Base-by-base conservation (phyloP, 2,329 filamentous ascomycete genomes). In the Nemania bipapillata region DNA sequence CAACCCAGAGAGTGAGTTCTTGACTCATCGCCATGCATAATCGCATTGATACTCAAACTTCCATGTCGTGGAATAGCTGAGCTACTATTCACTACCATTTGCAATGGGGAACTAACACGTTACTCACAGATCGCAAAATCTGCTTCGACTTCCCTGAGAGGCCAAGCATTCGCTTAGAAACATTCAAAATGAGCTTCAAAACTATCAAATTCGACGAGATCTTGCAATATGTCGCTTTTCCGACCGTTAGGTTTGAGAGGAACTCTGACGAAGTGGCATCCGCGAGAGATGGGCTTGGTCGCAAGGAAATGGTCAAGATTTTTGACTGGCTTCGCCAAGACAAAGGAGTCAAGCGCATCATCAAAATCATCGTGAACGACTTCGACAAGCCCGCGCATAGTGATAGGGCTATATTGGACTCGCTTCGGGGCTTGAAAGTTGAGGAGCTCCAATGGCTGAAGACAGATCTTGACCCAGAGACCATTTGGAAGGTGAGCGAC, bases 151-250 rank as follows among this genome's bases (percentile, higher is more conserved):
- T 58, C 17, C 55, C 55, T 0, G 55, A 40, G 1, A 22, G 55
- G 6, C 40, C 55, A 32, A 58, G 22, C 8, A 24, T 58, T 30
- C 55, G 55, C 37, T 17, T 45, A 8, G 55, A 58, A 45, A 24
- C 55, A 11, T 58, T 58, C 7, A 30, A 47, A 26, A 45, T 45
- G 37, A 47, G 55, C 6, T 58, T 58, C 24, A 12, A 45, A 24
- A 32, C 24, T 9, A 40, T 58, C n/a, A 45, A 47, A 17, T 58
- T 58, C 30, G 55, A 58, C 26, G 55, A 58, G 22, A 26, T 58
- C 17, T 30, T 58, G 22, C 55, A 58, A n/a, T 58, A 58, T 58
- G 55, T 47, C 24, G 55, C 55, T n/a, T 47, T 58, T 45, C 55
- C 55, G 1, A 30, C 55, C 12, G 40, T 58, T 17, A 47, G 4